Base-by-base conservation (phyloP, 768 basidiomycete species). In the Tulasnella sp. region DNA sequence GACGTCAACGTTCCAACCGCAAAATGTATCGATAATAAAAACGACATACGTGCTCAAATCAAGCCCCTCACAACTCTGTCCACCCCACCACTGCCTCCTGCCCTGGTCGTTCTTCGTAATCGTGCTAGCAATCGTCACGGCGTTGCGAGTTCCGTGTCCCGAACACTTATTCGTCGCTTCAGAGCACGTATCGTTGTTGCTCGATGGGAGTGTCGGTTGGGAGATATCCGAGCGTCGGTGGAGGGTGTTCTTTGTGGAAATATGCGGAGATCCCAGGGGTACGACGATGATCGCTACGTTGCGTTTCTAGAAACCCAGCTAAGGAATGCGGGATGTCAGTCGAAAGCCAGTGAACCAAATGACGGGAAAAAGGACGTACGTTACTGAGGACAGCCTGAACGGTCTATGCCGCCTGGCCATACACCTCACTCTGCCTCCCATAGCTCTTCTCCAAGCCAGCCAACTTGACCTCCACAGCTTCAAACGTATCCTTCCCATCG, bases 91-190 rank as follows among this genome's bases (percentile, higher is more conserved):
- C 60, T 81, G 76, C 2, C 75, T 79, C 66, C 79, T 75, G n/a
- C 80, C 75, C 21, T 72, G 67, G 11, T 74, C 74, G 54, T 75
- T 70, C 45, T 74, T 75, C 8, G 78, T 81, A 27, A 68, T 71
- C 1, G 59, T 68, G 9, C 82, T 84, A 3, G 78, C 77, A 62
- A 80, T 81, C 43, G 70, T 77, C 27, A 78, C 78, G 55, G 73
- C 67, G 14, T 76, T 73, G 63, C 87, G 90, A 59, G 77, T 63
- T 0, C 87, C 88, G 49, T n/a, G n/a, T n/a, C n/a, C n/a, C n/a
- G n/a, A n/a, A n/a, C n/a, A n/a, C n/a, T n/a, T n/a, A n/a, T n/a
- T 78, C 74, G 8, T 82, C 82, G 6, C 82, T 83, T 67, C 88
- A 91, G 19, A 25, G 9, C 15, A 9, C n/a, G n/a, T n/a, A n/a